phyloP scores from a whole-genome alignment of 2,329 filamentous ascomycete genomes.

The Didymella pinodella region DNA sequence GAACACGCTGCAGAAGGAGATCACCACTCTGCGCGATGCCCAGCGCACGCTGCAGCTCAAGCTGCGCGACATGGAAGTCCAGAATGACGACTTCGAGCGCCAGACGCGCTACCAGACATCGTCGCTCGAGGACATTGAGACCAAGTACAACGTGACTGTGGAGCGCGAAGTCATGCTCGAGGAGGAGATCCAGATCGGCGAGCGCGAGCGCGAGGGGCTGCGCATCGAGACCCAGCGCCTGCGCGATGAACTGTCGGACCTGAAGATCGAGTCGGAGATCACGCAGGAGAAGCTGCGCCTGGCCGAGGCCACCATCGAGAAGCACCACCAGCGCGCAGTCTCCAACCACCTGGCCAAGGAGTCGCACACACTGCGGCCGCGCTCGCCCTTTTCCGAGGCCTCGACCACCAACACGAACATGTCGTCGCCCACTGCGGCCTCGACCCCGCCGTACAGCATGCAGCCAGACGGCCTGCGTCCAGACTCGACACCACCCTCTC shows the following conservation, averaged over 20 bases:
- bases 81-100: conserved; percentile 97
- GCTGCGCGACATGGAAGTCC: conserved; percentile 93
- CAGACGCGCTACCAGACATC: conserved; percentile 96
- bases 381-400: conserved; percentile 75
- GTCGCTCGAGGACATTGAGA: conserved; percentile 94
- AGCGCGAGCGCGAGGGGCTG: conserved; percentile 87
- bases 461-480: conserved; percentile 71
- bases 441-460: conserved; percentile 74
- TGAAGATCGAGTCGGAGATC: conserved; percentile 95
- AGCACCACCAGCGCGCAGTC: conserved; percentile 61
- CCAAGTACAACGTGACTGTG: conserved; percentile 94
- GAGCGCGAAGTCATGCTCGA: conserved; percentile 93
- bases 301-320: conserved; percentile 61
- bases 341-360: conserved; percentile 59
- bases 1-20: conserved; percentile 89
- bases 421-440: conserved; percentile 88
- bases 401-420: conserved; percentile 83
- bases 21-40: conserved; percentile 85
- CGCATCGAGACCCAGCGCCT: conserved; percentile 91
- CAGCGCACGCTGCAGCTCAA: conserved; percentile 83
- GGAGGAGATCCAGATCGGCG: conserved; percentile 88
- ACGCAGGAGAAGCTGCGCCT: conserved; percentile 91
- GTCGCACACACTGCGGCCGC: conserved; percentile 56
- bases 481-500: conserved; percentile 86
- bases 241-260: conserved; percentile 87